phyloP scores from a whole-genome alignment of 2,329 filamentous ascomycete species.

The Arthrinium puccinioides region DNA sequence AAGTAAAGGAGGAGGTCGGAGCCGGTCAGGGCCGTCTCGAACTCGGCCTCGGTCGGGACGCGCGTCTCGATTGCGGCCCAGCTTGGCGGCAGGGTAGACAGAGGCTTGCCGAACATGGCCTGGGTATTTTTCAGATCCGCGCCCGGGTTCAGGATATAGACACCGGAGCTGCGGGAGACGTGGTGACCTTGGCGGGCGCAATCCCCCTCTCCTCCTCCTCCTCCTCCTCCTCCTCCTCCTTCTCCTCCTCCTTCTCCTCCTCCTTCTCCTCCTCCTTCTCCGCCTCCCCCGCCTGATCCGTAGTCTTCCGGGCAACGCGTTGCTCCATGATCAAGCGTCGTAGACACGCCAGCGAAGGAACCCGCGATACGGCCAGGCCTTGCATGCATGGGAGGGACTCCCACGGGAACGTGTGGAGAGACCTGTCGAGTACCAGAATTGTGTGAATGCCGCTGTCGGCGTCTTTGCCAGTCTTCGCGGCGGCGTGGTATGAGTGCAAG shows the following conservation, averaged over 20 bases:
- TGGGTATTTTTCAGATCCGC: slow-evolving; percentile 79
- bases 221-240: slow-evolving; percentile 3
- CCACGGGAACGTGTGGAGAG: slow-evolving; percentile 89
- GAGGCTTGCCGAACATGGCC: slow-evolving; percentile 59
- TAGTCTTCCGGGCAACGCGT: slow-evolving; percentile 9
- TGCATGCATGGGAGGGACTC: slow-evolving; percentile 87
- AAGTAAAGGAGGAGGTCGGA: slow-evolving; percentile 84
- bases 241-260: background rate
- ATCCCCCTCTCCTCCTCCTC: too few species aligned
- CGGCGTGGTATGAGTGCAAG: slow-evolving; percentile 66
- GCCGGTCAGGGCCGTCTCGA: slow-evolving; percentile 57
- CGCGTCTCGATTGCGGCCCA: slow-evolving; percentile 67
- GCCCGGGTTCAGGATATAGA: slow-evolving; percentile 85
- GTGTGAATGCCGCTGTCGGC: slow-evolving; percentile 55
- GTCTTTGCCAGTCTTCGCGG: slow-evolving; percentile 30
- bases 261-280: too few species aligned
- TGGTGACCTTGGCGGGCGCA: slow-evolving; percentile 41
- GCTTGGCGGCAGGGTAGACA: slow-evolving; percentile 57
- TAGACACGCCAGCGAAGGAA: slow-evolving; percentile 80
- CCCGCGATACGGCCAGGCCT: slow-evolving; percentile 70
- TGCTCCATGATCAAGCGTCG: slow-evolving; percentile 64
- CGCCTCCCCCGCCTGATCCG: too few species aligned
- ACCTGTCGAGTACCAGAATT: slow-evolving; percentile 85
- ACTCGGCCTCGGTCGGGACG: slow-evolving; percentile 69
- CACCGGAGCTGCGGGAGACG: slow-evolving; percentile 48